A percentile compares a stretch with the other conserved stretches of the same genome.
phyloP scores from a whole-genome alignment of 331 rosid genomes.

The Prunus yedoensis region DNA sequence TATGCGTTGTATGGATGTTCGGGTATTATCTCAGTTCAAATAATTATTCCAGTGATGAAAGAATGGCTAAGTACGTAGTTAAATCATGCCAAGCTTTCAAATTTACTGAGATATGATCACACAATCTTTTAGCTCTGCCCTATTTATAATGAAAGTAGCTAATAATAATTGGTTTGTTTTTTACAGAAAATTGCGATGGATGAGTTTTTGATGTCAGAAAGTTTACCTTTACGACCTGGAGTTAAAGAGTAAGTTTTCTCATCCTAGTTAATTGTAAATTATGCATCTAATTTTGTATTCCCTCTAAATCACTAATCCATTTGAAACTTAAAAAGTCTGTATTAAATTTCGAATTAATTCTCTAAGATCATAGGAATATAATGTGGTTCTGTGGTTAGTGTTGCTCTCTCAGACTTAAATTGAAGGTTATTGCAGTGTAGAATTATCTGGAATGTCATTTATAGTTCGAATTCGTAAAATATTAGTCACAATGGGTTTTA shows the following conservation, averaged over 20 bases:
- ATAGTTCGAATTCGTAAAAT: background rate
- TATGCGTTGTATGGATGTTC: too few relatives aligned
- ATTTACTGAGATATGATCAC: background rate
- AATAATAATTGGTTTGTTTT: constrained; percentile 28
- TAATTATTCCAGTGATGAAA: too few relatives aligned
- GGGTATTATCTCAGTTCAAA: too few relatives aligned
- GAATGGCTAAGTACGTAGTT: background rate
- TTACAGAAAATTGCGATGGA: constrained; percentile 70
- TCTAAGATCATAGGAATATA: background rate
- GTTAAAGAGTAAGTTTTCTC: constrained; percentile 74
- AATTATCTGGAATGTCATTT: background rate
- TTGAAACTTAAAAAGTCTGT: background rate
- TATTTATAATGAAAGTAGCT: constrained; percentile 12
- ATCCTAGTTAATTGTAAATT: constrained; percentile 20
- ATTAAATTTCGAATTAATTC: background rate
- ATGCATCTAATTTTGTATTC: background rate
- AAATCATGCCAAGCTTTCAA: background rate
- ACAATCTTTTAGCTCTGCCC: background rate
- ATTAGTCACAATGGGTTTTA: background rate
- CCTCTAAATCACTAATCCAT: background rate
- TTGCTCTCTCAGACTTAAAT: background rate
- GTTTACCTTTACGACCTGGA: constrained; percentile 79
- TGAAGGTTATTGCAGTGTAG: background rate
- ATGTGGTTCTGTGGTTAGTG: background rate
- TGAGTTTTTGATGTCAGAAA: constrained; percentile 67